phyloP scores from a whole-genome alignment of 371 early-diverging fungal species.

The Mucor racemosus region DNA sequence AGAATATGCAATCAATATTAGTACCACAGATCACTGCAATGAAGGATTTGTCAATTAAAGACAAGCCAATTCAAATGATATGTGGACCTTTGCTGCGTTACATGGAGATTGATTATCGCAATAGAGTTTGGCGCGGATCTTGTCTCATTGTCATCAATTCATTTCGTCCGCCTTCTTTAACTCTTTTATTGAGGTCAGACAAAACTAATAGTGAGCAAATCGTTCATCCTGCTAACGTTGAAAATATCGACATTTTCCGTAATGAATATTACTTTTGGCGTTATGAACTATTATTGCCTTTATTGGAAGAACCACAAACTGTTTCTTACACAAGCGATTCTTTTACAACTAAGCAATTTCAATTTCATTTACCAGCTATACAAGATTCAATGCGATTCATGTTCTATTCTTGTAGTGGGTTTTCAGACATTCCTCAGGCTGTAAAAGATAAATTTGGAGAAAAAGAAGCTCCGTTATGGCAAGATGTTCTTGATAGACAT shows the following conservation, averaged over 20 bases:
- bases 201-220: neutral
- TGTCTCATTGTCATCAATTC: constrained; percentile 39
- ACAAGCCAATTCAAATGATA: constrained; percentile 24
- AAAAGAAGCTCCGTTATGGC: constrained; percentile 74
- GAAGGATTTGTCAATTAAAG: neutral
- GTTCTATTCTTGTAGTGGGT: constrained; percentile 77
- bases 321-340: constrained; percentile 29
- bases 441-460: constrained; percentile 45
- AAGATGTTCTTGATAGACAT: constrained; percentile 78
- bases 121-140: constrained; percentile 38
- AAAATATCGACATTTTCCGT: constrained; percentile 35
- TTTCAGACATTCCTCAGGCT: constrained; percentile 61
- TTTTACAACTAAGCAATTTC: constrained; percentile 16
- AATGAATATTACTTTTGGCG: constrained; percentile 44
- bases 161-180: constrained; percentile 24
- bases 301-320: constrained; percentile 29
- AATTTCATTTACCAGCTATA: constrained; percentile 46
- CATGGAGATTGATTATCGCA: constrained; percentile 33
- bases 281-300: constrained; percentile 36
- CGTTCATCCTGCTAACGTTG: constrained; percentile 18
- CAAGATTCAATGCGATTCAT: constrained; percentile 56
- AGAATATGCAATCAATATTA: neutral
- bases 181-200: constrained; percentile 1
- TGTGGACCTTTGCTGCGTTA: constrained; percentile 46
- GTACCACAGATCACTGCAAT: constrained; percentile 2